phyloP scores from a whole-genome alignment of 148 eudicot genomes.

The Spergularia marina region DNA sequence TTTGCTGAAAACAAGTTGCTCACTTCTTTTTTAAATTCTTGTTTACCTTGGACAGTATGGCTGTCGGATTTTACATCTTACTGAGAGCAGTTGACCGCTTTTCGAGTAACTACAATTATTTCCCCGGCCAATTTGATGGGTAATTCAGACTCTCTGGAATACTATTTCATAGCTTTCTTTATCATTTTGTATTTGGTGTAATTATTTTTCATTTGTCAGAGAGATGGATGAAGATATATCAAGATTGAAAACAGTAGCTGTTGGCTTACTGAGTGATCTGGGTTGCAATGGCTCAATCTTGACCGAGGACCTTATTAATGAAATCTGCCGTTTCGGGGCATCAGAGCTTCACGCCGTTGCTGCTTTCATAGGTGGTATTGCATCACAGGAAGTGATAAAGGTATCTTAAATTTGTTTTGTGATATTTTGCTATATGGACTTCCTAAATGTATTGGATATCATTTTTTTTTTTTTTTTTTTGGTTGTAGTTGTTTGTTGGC shows the following conservation, averaged over 20 bases:
- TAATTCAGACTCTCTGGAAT: slow-evolving; percentile 27
- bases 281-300: slow-evolving; percentile 76
- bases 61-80: slow-evolving; percentile 87
- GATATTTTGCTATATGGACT: neutral
- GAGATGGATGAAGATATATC: slow-evolving; percentile 93
- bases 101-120: slow-evolving; percentile 69
- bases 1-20: neutral
- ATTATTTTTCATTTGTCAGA: slow-evolving; percentile 35
- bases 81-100: slow-evolving; percentile 91
- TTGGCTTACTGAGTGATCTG: slow-evolving; percentile 64
- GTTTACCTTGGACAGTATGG: slow-evolving; percentile 50
- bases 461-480: too few species aligned
- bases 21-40: neutral
- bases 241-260: slow-evolving; percentile 70
- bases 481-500: neutral
- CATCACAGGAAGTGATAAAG: slow-evolving; percentile 96
- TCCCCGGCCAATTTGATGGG: slow-evolving; percentile 97
- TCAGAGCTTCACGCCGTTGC: slow-evolving; percentile 94
- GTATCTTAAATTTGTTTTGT: slow-evolving; percentile 26
- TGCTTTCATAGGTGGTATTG: slow-evolving; percentile 83
- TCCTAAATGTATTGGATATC: neutral
- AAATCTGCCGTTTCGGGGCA: slow-evolving; percentile 89
- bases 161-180: neutral
- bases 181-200: neutral
- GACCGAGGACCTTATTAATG: slow-evolving; percentile 88